These are phyloP conservation scores for Penicillium crustosum DNA, from an alignment of 2,329 filamentous ascomycete species.

Conservation along the genomic window DNA sequence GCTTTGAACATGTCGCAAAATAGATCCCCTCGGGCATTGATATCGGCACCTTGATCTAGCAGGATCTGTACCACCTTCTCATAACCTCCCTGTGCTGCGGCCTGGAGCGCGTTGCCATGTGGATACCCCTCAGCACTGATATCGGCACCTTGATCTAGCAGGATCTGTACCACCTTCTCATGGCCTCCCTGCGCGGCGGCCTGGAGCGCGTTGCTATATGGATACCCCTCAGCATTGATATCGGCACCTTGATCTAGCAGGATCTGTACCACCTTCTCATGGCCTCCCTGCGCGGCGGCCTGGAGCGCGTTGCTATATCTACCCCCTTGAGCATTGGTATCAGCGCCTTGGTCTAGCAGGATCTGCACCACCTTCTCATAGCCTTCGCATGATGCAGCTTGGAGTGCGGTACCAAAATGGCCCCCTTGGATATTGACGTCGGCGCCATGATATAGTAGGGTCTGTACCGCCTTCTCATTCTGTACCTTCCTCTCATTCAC, in stretches of 20 bases:
- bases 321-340: not conserved
- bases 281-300: not conserved
- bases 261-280: not conserved
- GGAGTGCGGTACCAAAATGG: not conserved
- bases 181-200: not conserved
- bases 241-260: constrained; percentile 5
- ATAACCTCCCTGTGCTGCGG: not conserved
- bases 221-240: not conserved
- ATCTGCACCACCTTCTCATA: constrained; percentile 1
- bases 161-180: not conserved
- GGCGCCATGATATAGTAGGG: constrained; percentile 4
- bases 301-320: not conserved
- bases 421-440: constrained; percentile 1
- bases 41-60: constrained; percentile 1
- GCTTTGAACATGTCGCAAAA: too few relatives aligned
- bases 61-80: not conserved
- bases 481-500: too few relatives aligned
- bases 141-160: constrained; percentile 1
- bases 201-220: constrained; percentile 3
- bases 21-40: too few relatives aligned
- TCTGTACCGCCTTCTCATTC: not conserved
- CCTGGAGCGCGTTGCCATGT: too few relatives aligned
- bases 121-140: not conserved
- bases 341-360: not conserved
- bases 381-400: not conserved